Conservation (phyloP, 768 basidiomycete genomes). For the Phlegmacium glaucopus region DNA sequence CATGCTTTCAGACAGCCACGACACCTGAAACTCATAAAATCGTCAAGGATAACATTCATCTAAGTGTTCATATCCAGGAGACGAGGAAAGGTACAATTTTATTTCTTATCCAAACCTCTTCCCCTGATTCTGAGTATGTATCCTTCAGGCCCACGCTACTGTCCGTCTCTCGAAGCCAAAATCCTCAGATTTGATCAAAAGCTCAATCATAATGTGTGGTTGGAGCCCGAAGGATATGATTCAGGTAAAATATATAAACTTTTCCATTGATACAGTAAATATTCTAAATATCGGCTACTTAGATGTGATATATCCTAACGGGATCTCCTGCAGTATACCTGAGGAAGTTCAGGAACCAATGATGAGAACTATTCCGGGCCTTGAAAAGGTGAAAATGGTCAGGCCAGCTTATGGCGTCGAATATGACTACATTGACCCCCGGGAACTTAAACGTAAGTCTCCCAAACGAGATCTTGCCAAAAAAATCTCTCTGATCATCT, state of each 20-base stretch:
- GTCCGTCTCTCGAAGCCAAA: constrained; percentile 88
- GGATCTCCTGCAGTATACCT: constrained; percentile 83
- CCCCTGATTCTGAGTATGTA: not conserved
- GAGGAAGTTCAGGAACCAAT: constrained; percentile 81
- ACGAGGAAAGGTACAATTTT: constrained; percentile 68
- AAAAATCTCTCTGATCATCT: not conserved
- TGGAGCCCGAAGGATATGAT: constrained; percentile 91
- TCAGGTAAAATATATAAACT: constrained; percentile 46
- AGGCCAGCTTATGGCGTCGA: constrained; percentile 90
- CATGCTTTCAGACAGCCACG: constrained; percentile 71
- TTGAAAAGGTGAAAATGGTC: constrained; percentile 83
- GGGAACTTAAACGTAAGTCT: constrained; percentile 68
- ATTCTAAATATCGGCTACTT: not conserved
- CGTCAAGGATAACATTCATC: constrained; percentile 72
- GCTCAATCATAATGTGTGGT: constrained; percentile 71
- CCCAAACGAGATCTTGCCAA: not conserved
- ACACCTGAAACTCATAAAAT: constrained; percentile 70
- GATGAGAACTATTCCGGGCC: constrained; percentile 80
- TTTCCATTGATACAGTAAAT: not conserved
- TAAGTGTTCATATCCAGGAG: constrained; percentile 84
- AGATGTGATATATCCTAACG: constrained; percentile 91
- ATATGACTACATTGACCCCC: constrained; percentile 87
- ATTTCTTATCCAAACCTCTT: not conserved
- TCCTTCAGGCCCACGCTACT: constrained; percentile 77
- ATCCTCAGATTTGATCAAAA: constrained; percentile 76